A percentile compares a stretch with the other conserved stretches of the same genome.
These are phyloP conservation scores for Evernia prunastri DNA, from an alignment of 495 filamentous ascomycete species.

Conservation along the genomic window DNA sequence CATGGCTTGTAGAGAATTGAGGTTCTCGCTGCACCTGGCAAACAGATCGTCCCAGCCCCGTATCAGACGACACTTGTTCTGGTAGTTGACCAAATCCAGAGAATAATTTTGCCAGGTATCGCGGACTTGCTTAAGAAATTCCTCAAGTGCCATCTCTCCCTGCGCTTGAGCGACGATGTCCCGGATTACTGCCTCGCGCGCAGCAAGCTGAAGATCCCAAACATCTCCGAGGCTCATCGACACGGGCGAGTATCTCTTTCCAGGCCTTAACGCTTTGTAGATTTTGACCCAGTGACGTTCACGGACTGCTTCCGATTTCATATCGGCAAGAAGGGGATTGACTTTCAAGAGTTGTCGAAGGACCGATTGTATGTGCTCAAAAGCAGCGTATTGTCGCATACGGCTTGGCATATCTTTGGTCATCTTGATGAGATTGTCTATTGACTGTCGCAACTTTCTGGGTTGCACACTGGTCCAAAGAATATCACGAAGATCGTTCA, in stretches of 20 bases:
- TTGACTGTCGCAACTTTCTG: conserved; percentile 76
- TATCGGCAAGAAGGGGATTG: conserved; percentile 76
- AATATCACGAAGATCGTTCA: conserved; percentile 86
- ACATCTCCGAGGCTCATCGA: conserved; percentile 94
- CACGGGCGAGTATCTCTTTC: conserved; percentile 82
- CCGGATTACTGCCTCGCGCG: conserved; percentile 78
- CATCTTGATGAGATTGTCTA: conserved; percentile 92
- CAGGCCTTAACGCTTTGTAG: conserved; percentile 87
- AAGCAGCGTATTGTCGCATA: conserved; percentile 98
- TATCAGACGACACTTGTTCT: conserved; percentile 94
- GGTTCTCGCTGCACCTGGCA: conserved; percentile 94
- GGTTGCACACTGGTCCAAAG: conserved; percentile 92
- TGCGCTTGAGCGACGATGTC: conserved; percentile 93
- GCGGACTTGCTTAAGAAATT: conserved; percentile 93
- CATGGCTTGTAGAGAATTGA: conserved; percentile 98
- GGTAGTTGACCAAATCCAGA: conserved; percentile 91
- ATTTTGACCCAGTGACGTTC: conserved; percentile 97
- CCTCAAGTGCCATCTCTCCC: conserved; percentile 96
- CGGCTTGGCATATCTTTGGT: conserved; percentile 98
- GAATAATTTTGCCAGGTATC: conserved; percentile 95
- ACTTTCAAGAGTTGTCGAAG: conserved; percentile 84
- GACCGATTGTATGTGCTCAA: conserved; percentile 91
- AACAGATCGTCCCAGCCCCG: conserved; percentile 98
- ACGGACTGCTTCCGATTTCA: conserved; percentile 94
- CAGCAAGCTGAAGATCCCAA: conserved; percentile 87